Base-by-base conservation (phyloP, 805 yeast genomes). In the Cyberlindnera sargentensis region DNA sequence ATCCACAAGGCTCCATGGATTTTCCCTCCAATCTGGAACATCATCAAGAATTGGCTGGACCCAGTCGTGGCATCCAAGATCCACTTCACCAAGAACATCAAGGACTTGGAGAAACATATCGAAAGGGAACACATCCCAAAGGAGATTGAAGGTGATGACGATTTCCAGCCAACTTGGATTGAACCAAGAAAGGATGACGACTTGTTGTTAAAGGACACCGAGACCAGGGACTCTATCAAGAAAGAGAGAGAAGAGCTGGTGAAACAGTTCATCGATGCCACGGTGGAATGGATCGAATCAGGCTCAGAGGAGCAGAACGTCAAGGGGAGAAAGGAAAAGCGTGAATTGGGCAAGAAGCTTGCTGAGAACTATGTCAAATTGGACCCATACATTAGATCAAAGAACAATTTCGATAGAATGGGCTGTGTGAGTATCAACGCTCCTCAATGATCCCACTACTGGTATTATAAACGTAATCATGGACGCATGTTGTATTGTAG, bases 1-100 rank as follows among this genome's bases (percentile, higher is more conserved):
- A 84, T 93, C 47, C 95, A 88, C 67, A 84, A 85, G 55, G 97
- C 99, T 0, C 99, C 99, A 27, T 89, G 97, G 98, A 78, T 93
- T 43, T 93, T 93, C 68, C 79, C 85, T 41, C 91, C 96, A 25
- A 86, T 91, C 47, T 93, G 99, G 98, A 84, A 82, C 53, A 78
- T 91, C 53, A 80, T 93, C 55, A 88, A 87, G 63, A 81, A 82
- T 55, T 91, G 97, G 98, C 71, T 91, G 45, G 98, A 93, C 61
- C 98, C 98, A 3, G 96, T 87, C 25, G 97, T 91, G 43, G 95
- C 96, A 0, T 73, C 91, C 26, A 91, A 91, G 65, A 87, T 93
- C 55, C 76, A 78, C 36, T 93, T 91, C 66, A 85, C 96, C 25
- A 83, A 84, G 57, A 71, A 70, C 50, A 61, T 68, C 26, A 75